phyloP scores from a whole-genome alignment of 495 filamentous ascomycete species.

The Hypoxylon fragiforme region DNA sequence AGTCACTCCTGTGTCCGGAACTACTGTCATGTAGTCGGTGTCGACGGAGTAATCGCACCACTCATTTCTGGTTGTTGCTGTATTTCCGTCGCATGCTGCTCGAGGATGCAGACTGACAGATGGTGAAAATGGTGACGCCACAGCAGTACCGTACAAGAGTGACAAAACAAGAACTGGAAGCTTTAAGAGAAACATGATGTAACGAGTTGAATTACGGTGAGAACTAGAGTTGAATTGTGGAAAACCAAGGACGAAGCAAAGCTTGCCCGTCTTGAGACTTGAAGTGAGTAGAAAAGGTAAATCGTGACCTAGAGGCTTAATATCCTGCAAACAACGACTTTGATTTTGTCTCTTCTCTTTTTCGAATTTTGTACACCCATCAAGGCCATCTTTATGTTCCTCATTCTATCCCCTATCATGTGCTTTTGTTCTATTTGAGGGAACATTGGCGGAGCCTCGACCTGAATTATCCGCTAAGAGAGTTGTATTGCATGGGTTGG shows the following conservation, averaged over 20 bases:
- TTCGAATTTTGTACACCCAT: background rate
- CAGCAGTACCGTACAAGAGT: conserved; percentile 10
- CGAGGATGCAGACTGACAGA: conserved; percentile 29
- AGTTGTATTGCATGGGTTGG: no score
- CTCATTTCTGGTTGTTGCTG: conserved; percentile 40
- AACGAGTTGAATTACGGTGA: background rate
- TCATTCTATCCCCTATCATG: background rate
- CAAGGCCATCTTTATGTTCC: background rate
- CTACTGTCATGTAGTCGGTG: conserved; percentile 55
- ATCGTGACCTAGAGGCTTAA: no score
- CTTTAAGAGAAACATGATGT: conserved; percentile 24
- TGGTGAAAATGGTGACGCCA: conserved; percentile 21
- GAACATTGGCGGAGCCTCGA: no score
- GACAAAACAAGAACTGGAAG: conserved; percentile 17
- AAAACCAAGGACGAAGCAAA: background rate
- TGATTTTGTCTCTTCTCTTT: background rate
- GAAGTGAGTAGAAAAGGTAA: background rate
- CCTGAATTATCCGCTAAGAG: no score
- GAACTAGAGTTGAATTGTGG: background rate
- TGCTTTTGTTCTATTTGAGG: no score
- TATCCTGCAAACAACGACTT: background rate
- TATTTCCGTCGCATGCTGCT: conserved; percentile 45
- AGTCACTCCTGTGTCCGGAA: conserved; percentile 53
- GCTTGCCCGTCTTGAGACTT: background rate
- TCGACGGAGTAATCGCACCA: conserved; percentile 53